Base-by-base conservation (phyloP, 768 basidiomycete genomes). In the Chiua virens region DNA sequence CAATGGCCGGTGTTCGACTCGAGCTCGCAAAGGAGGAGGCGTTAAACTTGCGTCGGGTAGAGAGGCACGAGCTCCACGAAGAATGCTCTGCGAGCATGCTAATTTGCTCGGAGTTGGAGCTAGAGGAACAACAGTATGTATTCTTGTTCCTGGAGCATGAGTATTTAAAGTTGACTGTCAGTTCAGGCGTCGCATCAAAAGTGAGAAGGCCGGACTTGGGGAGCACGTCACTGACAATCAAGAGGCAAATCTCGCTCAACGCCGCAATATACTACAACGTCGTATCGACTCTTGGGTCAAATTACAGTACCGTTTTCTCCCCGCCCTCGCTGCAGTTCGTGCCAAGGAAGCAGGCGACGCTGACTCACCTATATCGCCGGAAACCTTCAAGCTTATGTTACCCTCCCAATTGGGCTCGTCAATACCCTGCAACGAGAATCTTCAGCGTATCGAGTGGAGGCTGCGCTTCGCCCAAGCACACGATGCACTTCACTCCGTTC, bases 401-500 rank as follows among this genome's bases (percentile, higher is more conserved):
- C 52, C 52, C 9, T 47, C 52, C 0, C n/a, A 39, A 20, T 23
- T 53, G 6, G 28, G 18, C 28, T 9, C 9, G n/a, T 21, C 39
- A 3, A n/a, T 41, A 3, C 34, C 37, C 17, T 49, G 41, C 34
- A 42, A 48, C 35, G 11, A 38, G 8, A 8, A 25, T 3, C 35
- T 56, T 5, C 32, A 36, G 13, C 20, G 25, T 7, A 54, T 42
- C 2, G 56, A 57, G 50, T 45, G 43, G 40, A 38, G 37, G 22
- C 39, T 57, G 4, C 43, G 52, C 6, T 34, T 34, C 14, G 39
- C 52, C 18, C 52, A 53, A 15, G 56, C 43, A 1, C 43, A 58
- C 25, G 66, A 71, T 38, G 47, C 63, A 0, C 57, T 70, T 6
- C 52, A 58, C 10, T 47, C 46, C 1, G n/a, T n/a, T 35, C 68